phyloP scores from a whole-genome alignment of 306 rosid species.

The Dryas drummondii region DNA sequence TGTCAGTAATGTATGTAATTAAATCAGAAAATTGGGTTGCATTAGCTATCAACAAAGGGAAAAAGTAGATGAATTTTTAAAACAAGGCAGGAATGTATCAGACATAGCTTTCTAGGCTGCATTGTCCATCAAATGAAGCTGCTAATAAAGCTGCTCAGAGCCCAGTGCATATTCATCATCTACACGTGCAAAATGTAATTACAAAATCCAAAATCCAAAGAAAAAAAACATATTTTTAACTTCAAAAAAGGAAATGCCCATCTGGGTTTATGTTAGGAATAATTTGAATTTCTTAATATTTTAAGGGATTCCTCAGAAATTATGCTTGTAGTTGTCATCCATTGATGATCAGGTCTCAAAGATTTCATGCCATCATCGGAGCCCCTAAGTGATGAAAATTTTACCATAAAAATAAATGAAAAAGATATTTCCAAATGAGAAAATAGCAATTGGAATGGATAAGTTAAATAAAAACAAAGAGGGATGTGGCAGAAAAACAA shows the following conservation, averaged over 20 bases:
- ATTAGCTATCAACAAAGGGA: neutral
- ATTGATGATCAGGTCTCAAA: constrained; percentile 93
- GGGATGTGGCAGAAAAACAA: constrained; percentile 59
- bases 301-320: constrained; percentile 65
- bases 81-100: constrained; percentile 41
- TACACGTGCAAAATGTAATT: neutral
- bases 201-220: no score
- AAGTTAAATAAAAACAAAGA: no score
- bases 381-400: neutral
- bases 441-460: no score
- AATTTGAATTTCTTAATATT: no score
- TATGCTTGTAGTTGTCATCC: constrained; percentile 89
- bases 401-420: neutral
- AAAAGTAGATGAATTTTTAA: neutral
- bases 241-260: no score
- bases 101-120: constrained; percentile 96
- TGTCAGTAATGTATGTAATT: no score
- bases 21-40: neutral
- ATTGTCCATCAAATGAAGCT: constrained; percentile 62
- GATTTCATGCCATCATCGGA: constrained; percentile 99
- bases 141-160: constrained; percentile 63
- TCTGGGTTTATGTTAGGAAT: no score
- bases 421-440: accelerated
- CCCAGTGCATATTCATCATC: constrained; percentile 88
- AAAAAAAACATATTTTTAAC: no score